Percentiles rank a stretch among this genome's conserved stretches.
Conservation (phyloP, 257 asterid genomes). For the Nicotiana attenuata region DNA sequence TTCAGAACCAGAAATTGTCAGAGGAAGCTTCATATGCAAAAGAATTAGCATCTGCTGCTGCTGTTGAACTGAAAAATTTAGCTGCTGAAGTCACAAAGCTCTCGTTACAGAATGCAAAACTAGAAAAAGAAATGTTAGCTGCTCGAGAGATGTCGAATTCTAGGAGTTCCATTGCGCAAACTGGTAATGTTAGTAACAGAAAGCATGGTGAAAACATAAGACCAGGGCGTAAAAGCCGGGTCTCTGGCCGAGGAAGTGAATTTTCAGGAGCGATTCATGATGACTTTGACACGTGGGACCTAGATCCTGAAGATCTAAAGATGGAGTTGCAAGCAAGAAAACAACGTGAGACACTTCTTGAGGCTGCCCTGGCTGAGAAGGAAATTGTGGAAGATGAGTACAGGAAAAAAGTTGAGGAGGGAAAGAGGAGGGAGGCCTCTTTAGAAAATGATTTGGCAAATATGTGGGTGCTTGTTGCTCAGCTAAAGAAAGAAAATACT, state of each 20-base stretch:
- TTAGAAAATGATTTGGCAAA: constrained; percentile 94
- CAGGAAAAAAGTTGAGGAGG: constrained; percentile 72
- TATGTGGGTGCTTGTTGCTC: constrained; percentile 99
- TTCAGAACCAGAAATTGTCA: constrained; percentile 81
- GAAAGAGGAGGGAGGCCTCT: constrained; percentile 82
- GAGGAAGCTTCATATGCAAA: constrained; percentile 97
- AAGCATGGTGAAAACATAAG: constrained; percentile 49
- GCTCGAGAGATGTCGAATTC: constrained; percentile 50
- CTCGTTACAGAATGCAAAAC: constrained; percentile 68
- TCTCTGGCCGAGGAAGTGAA: constrained; percentile 48
- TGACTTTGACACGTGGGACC: constrained; percentile 81
- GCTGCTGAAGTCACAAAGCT: constrained; percentile 95
- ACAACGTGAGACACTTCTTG: constrained; percentile 85
- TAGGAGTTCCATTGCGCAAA: constrained; percentile 40
- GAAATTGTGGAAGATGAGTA: constrained; percentile 74
- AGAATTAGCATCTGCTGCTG: constrained; percentile 99
- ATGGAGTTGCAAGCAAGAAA: constrained; percentile 86
- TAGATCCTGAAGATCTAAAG: constrained; percentile 70
- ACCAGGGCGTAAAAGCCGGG: constrained; percentile 53
- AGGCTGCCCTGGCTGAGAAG: constrained; percentile 85
- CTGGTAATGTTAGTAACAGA: constrained; percentile 45
- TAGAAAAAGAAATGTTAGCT: constrained; percentile 71
- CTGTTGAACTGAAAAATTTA: constrained; percentile 82
- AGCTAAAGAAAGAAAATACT: constrained; percentile 72
- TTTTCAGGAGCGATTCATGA: constrained; percentile 45